Percentiles rank a stretch among this genome's conserved stretches.
phyloP scores from a whole-genome alignment of 768 basidiomycete species.

The Wakefieldia striispora region DNA sequence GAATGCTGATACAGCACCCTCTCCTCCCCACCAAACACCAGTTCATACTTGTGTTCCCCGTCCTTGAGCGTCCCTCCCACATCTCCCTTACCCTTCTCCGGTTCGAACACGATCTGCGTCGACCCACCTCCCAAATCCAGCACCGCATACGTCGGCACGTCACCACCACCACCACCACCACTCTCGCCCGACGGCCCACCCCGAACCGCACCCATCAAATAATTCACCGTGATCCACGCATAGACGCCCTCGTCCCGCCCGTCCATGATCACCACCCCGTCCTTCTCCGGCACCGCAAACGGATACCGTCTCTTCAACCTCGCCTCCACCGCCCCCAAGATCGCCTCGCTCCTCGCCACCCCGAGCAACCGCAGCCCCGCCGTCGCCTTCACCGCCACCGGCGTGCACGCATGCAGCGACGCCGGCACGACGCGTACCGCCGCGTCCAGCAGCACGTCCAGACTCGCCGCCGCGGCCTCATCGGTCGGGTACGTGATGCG shows the following conservation, averaged over 20 bases:
- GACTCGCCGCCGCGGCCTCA: slow-evolving; percentile 67
- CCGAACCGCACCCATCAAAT: slow-evolving; percentile 75
- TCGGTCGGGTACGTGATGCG: slow-evolving; percentile 51
- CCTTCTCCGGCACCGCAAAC: slow-evolving; percentile 60
- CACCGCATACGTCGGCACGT: slow-evolving; percentile 73
- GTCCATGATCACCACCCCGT: slow-evolving; percentile 88
- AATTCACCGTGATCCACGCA: slow-evolving; percentile 98
- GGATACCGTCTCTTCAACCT: slow-evolving; percentile 60
- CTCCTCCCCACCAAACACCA: slow-evolving; percentile 67
- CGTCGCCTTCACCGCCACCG: slow-evolving; percentile 89
- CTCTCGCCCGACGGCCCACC: slow-evolving; percentile 39
- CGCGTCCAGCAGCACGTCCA: slow-evolving; percentile 78
- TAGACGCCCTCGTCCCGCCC: slow-evolving; percentile 97
- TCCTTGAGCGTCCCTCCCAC: slow-evolving; percentile 49
- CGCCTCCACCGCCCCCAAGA: slow-evolving; percentile 69
- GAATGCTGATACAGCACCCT: slow-evolving; percentile 95
- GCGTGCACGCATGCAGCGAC: slow-evolving; percentile 63
- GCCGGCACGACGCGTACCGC: slow-evolving; percentile 77
- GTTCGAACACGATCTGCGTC: slow-evolving; percentile 97
- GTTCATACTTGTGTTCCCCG: slow-evolving; percentile 90
- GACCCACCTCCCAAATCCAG: slow-evolving; percentile 96
- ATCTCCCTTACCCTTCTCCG: slow-evolving; percentile 48
- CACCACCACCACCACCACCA: slow-evolving; percentile 11
- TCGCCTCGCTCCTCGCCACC: slow-evolving; percentile 56
- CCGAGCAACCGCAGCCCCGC: slow-evolving; percentile 82